Conservation (phyloP, 805 yeast genomes). For the Schwanniomyces sp. region DNA sequence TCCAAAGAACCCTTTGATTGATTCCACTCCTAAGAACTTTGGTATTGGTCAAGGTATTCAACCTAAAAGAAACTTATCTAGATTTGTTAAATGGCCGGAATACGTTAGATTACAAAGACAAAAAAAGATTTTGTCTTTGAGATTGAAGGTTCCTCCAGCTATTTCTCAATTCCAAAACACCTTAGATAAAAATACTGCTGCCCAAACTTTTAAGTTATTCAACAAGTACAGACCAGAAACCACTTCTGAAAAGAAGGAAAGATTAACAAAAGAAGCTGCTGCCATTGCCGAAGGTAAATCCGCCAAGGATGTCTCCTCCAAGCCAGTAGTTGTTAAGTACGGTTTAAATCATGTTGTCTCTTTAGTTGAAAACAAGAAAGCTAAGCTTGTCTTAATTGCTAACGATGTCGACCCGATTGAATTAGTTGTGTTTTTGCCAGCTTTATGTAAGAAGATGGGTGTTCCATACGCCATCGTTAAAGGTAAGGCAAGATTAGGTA, state of each 20-base stretch:
- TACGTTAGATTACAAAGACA: conserved; percentile 98
- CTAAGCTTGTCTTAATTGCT: conserved; percentile 95
- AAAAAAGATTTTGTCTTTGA: conserved; percentile 90
- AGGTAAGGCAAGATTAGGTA: conserved; percentile 47
- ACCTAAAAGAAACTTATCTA: conserved; percentile 93
- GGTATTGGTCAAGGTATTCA: conserved; percentile 97
- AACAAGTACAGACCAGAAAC: conserved; percentile 99
- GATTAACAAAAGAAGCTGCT: conserved; percentile 98
- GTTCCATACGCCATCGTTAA: conserved; percentile 64
- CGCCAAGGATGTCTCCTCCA: conserved; percentile 93
- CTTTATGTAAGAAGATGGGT: conserved; percentile 99
- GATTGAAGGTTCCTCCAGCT: conserved; percentile 99
- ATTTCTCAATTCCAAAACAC: conserved; percentile 94
- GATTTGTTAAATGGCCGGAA: conserved; percentile 99
- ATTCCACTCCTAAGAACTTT: conserved; percentile 86
- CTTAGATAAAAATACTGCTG: conserved; percentile 98
- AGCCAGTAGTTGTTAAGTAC: conserved; percentile 95
- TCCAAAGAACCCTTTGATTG: conserved; percentile 30
- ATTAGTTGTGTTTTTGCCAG: conserved; percentile 95
- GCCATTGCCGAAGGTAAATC: conserved; percentile 98
- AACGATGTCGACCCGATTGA: conserved; percentile 99
- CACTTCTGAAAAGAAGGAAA: conserved; percentile 95
- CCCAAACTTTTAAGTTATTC: conserved; percentile 94
- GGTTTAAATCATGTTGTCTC: conserved; percentile 99
- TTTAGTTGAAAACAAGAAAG: conserved; percentile 97